A percentile compares a stretch with the other conserved stretches of the same genome.
phyloP scores from a whole-genome alignment of 2,329 filamentous ascomycete genomes.

The Colletotrichum destructivum region DNA sequence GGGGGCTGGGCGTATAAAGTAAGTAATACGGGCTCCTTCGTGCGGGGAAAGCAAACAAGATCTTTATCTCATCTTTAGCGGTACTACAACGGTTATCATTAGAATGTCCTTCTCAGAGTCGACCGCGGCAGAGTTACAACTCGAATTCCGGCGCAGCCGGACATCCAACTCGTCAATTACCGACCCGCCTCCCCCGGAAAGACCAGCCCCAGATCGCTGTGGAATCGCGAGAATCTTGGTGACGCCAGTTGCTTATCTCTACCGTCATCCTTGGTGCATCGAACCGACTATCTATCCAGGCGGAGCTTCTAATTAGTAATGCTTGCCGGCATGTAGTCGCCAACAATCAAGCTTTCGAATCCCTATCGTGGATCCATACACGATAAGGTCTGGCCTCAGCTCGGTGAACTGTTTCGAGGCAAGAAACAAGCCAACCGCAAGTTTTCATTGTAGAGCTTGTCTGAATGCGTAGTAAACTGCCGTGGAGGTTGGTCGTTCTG shows the following conservation, averaged over 20 bases:
- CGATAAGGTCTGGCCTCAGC: too few species aligned
- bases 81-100: not conserved
- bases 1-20: conserved; percentile 7
- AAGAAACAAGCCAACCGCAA: too few species aligned
- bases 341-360: not conserved
- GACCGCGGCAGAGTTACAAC: not conserved
- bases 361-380: not conserved
- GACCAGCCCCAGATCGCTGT: too few species aligned
- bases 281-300: not conserved
- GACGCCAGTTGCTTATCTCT: conserved; percentile 7
- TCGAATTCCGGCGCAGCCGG: not conserved
- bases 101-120: not conserved
- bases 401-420: too few species aligned
- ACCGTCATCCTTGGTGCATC: conserved; percentile 18
- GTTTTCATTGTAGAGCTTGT: not conserved
- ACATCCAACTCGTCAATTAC: not conserved
- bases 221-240: not conserved
- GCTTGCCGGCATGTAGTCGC: too few species aligned
- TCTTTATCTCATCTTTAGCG: not conserved
- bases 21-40: not conserved
- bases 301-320: not conserved
- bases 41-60: not conserved
- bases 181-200: not conserved
- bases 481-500: not conserved
- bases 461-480: not conserved